Base-by-base conservation (phyloP, 805 yeast genomes). In the Cyberlindnera japonica region DNA sequence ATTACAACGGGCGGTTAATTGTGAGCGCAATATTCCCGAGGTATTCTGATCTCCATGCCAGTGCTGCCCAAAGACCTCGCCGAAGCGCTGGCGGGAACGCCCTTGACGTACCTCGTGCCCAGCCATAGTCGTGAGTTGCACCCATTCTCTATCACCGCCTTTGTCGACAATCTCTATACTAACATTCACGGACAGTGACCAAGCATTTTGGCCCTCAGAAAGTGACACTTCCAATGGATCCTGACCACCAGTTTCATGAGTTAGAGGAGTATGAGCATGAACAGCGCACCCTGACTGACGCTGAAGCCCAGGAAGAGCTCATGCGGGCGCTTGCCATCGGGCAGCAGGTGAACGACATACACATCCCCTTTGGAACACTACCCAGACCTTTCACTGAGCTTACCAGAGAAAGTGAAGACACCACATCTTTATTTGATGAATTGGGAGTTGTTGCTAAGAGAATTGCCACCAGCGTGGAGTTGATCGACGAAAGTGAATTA, bases 31-130 rank as follows among this genome's bases (percentile, higher is more conserved):
- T 14, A n/a, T n/a, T n/a, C n/a, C n/a, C n/a, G n/a, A n/a, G n/a
- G n/a, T n/a, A n/a, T n/a, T n/a, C n/a, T n/a, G 24, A 16, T 18
- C 16, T 30, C 6, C 24, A 28, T 36, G 40, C 2, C 29, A 23
- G 37, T 28, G 3, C 43, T 57, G 14, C 62, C 62, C 2, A 30
- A 30, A 12, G 41, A 41, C n/a, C 34, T 57, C 30, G 45, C 35
- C 16, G 60, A 57, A 40, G 61, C 62, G 16, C 45, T 61, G 12
- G 63, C 59, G 5, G 54, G 50, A 12, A 59, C 63, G 18, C 73
- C 74, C 0, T 38, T 69, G 35, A 55, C 61, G 15, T 67, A 58
- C 33, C 46, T 69, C 13, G 50, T 68, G 3, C 75, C 75, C 2
- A 61, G 58, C 2, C 72, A 68, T 38, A 62, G 58, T 31, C 43